Evolutionary conservation across 768 basidiomycete genomes (phyloP).

Genomic region (Boletus tylopilopsis): DNA sequence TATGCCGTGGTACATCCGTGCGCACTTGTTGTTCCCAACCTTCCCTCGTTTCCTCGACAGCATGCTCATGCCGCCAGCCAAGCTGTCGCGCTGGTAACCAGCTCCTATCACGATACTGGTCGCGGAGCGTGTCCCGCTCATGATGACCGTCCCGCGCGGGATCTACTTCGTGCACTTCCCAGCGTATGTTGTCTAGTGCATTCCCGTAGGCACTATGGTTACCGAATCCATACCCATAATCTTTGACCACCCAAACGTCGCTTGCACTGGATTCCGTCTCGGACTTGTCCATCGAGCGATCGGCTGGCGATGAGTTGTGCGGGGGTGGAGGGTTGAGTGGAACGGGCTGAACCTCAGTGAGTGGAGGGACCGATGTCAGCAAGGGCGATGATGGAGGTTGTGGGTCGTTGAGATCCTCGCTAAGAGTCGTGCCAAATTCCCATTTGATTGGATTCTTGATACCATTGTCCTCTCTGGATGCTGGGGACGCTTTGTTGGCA

Average conservation of each 20-base stretch:
- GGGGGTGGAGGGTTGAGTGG: not conserved
- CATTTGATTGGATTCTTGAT: constrained; percentile 36
- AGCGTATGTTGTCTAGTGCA: constrained; percentile 25
- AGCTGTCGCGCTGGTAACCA: constrained; percentile 15
- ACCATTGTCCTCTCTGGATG: constrained; percentile 10
- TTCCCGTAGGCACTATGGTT: constrained; percentile 37
- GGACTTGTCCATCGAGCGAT: constrained; percentile 6
- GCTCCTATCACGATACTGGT: constrained; percentile 18
- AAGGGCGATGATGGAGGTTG: not conserved
- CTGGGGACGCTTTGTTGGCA: not conserved
- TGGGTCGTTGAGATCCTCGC: constrained; percentile 6
- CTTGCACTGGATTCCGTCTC: constrained; percentile 20
- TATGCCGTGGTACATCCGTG: constrained; percentile 12
- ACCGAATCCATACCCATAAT: constrained; percentile 67
- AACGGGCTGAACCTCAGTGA: not conserved
- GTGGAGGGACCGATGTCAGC: not conserved
- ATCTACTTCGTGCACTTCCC: constrained; percentile 27
- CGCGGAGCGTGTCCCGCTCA: constrained; percentile 13
- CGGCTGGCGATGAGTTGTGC: not conserved
- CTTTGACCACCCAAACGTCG: constrained; percentile 51
- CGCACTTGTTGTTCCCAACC: constrained; percentile 22
- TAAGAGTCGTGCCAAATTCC: constrained; percentile 53
- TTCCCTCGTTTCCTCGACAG: constrained; percentile 21
- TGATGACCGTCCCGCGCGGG: constrained; percentile 9
- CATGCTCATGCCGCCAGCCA: constrained; percentile 26